These are phyloP conservation scores for Schrenkiella parvula DNA, from an alignment of 345 rosid genomes.

Conservation along the genomic window DNA sequence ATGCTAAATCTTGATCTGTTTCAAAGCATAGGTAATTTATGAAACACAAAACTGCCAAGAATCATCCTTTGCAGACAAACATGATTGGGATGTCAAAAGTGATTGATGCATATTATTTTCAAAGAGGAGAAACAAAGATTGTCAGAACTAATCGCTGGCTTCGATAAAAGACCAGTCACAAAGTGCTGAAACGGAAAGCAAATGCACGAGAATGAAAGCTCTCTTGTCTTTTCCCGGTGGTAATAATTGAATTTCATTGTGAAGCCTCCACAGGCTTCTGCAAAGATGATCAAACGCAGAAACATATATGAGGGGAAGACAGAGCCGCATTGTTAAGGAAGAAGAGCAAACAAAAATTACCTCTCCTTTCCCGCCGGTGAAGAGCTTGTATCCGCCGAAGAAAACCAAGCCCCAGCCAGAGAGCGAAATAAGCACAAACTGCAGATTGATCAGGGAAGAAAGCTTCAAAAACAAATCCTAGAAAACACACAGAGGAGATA, in stretches of 20 bases:
- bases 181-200: neutral
- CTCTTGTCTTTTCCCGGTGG: neutral
- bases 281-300: neutral
- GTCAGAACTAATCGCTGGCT: neutral
- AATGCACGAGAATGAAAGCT: constrained; percentile 6
- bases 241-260: neutral
- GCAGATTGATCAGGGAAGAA: constrained; percentile 17
- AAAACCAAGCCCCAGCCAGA: constrained; percentile 62
- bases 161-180: constrained; percentile 19
- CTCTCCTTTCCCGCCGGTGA: constrained; percentile 47
- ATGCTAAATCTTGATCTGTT: neutral
- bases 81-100: constrained; percentile 2
- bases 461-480: neutral
- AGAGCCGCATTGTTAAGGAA: neutral
- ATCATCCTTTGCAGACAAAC: constrained; percentile 20
- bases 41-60: constrained; percentile 9
- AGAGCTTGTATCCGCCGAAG: constrained; percentile 53
- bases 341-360: constrained; percentile 29
- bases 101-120: constrained; percentile 27
- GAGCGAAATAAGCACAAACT: constrained; percentile 67
- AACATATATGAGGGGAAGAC: neutral
- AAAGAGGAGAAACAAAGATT: neutral
- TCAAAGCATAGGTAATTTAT: neutral
- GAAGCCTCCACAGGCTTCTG: constrained; percentile 30
- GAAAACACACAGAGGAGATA: neutral